Evolutionary conservation across 2,329 filamentous ascomycete species (phyloP).

Genomic region (Colletotrichum filicis): DNA sequence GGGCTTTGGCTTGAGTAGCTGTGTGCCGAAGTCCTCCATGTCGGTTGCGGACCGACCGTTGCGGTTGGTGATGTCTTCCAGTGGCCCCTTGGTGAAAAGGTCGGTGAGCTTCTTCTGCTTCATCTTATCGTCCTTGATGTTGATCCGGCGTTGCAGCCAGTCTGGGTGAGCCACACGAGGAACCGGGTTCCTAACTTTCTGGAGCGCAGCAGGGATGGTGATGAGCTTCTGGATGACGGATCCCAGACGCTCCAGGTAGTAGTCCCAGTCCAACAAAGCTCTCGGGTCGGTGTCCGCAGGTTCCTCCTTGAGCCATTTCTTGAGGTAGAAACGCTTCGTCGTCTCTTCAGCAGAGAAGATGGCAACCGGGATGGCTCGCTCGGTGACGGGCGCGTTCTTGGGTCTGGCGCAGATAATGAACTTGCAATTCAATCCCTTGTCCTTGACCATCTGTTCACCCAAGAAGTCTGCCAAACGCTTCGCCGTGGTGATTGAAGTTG

Average conservation of each 20-base stretch:
- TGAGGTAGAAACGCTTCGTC: slow-evolving; percentile 88
- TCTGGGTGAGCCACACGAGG: slow-evolving; percentile 94
- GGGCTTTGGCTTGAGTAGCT: slow-evolving; percentile 73
- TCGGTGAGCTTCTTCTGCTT: slow-evolving; percentile 99
- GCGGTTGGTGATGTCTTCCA: slow-evolving; percentile 79
- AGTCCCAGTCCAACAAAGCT: slow-evolving; percentile 93
- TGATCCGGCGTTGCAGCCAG: slow-evolving; percentile 94
- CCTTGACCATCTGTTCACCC: slow-evolving; percentile 98
- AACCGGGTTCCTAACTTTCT: slow-evolving; percentile 94
- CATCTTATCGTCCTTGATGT: slow-evolving; percentile 95
- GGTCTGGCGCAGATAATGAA: slow-evolving; percentile 96
- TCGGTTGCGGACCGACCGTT: slow-evolving; percentile 68
- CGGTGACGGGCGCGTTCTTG: slow-evolving; percentile 90
- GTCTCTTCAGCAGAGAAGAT: slow-evolving; percentile 95
- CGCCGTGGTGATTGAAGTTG: slow-evolving; percentile 98
- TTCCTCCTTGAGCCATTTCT: slow-evolving; percentile 96
- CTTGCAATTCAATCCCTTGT: slow-evolving; percentile 99
- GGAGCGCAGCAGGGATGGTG: slow-evolving; percentile 95
- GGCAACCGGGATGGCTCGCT: slow-evolving; percentile 91
- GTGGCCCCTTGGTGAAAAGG: slow-evolving; percentile 79
- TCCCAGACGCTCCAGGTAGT: slow-evolving; percentile 94
- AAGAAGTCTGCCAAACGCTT: slow-evolving; percentile 95
- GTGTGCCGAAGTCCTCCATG: slow-evolving; percentile 83
- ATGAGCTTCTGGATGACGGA: slow-evolving; percentile 99
- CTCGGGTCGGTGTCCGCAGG: slow-evolving; percentile 91